phyloP scores from a whole-genome alignment of 352 stramenopile species.

The Phytophthora brassicae region DNA sequence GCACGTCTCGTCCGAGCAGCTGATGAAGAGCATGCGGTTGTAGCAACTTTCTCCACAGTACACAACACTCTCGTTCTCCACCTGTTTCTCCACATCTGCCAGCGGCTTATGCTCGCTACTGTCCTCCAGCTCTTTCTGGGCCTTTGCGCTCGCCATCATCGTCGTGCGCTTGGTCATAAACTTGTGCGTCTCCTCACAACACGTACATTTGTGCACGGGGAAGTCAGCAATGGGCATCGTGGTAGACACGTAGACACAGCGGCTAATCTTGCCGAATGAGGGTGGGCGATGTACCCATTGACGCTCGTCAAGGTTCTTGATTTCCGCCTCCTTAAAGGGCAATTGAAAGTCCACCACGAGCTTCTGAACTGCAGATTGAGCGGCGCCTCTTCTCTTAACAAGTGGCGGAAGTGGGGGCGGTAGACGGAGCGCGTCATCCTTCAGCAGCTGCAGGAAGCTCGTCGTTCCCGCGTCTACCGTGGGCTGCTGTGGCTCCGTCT shows the following conservation, averaged over 20 bases:
- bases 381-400: slow-evolving; percentile 1
- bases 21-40: slow-evolving; percentile 87
- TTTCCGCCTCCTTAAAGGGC: slow-evolving; percentile 39
- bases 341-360: slow-evolving; percentile 34
- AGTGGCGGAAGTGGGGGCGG: slow-evolving; percentile 12
- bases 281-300: slow-evolving; percentile 51
- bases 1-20: slow-evolving; percentile 76
- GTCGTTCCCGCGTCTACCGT: slow-evolving; percentile 25
- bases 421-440: slow-evolving; percentile 25
- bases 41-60: slow-evolving; percentile 77
- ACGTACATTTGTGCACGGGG: slow-evolving; percentile 78
- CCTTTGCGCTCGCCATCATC: slow-evolving; percentile 48
- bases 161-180: slow-evolving; percentile 57
- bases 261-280: slow-evolving; percentile 63
- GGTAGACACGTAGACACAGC: slow-evolving; percentile 76
- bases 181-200: slow-evolving; percentile 51
- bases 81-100: slow-evolving; percentile 20
- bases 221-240: slow-evolving; percentile 54
- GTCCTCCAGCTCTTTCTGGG: slow-evolving; percentile 21
- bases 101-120: slow-evolving; percentile 3
- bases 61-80: slow-evolving; percentile 3
- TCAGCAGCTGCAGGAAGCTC: slow-evolving; percentile 33
- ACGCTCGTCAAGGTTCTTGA: slow-evolving; percentile 47
- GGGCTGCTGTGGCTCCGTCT: neutral
- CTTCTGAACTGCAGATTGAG: slow-evolving; percentile 10